Percentiles rank a stretch among this genome's conserved stretches.
Conservation (phyloP, 148 eudicot species). For the Pouteria glomerata region DNA sequence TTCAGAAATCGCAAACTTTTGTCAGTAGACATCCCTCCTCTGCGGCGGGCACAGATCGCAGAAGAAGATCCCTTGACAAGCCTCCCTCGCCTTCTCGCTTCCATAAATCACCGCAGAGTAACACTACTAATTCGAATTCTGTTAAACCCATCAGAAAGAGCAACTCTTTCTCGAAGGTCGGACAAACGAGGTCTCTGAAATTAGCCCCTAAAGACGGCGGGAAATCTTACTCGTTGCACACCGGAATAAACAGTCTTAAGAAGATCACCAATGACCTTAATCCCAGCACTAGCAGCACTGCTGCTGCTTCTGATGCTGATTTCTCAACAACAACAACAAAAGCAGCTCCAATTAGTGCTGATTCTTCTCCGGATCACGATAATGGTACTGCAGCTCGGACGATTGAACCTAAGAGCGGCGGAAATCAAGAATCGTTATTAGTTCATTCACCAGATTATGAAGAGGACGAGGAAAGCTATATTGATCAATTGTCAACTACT, state of each 20-base stretch:
- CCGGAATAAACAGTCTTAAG: background rate
- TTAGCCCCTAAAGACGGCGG: background rate
- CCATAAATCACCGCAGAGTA: background rate
- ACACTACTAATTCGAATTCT: background rate
- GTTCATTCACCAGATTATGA: background rate
- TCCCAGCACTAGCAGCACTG: no score
- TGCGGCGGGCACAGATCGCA: no score
- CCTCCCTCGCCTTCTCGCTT: constrained; percentile 5
- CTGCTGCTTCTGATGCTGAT: background rate
- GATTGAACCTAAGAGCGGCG: background rate
- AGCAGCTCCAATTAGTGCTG: no score
- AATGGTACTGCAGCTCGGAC: background rate
- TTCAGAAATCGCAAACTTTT: no score
- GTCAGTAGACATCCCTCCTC: no score
- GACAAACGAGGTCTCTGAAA: constrained; percentile 1
- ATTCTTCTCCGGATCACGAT: no score
- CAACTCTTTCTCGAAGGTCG: background rate
- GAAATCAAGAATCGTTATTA: background rate
- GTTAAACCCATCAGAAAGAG: background rate
- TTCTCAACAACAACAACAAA: no score
- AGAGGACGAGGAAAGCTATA: background rate
- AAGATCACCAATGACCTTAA: background rate
- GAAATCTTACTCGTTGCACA: background rate
- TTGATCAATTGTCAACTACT: background rate
- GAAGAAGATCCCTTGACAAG: constrained; percentile 10